Conservation (phyloP, 257 asterid species). For the Plantago elongata region DNA sequence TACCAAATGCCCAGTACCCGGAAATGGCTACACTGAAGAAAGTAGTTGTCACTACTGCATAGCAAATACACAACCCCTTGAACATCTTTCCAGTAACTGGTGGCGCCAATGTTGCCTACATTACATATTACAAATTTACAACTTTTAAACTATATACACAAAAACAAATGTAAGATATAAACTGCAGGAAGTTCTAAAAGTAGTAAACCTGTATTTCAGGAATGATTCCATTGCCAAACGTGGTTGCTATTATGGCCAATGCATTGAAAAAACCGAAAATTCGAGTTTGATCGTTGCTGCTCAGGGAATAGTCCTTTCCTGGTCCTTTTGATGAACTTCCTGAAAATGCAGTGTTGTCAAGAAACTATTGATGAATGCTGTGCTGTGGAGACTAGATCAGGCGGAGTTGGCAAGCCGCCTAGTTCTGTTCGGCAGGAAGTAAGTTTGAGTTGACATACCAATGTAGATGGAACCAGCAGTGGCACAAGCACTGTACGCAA, state of each 20-base stretch:
- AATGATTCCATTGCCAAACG: conserved; percentile 89
- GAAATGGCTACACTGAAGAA: conserved; percentile 82
- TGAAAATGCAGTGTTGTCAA: conserved; percentile 14
- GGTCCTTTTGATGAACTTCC: conserved; percentile 78
- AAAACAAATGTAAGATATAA: not conserved
- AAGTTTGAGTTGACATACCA: conserved; percentile 31
- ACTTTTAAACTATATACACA: not conserved
- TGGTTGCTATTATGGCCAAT: conserved; percentile 81
- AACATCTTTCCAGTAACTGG: conserved; percentile 96
- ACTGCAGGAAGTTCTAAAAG: not conserved
- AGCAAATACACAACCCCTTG: conserved; percentile 79
- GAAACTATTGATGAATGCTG: not conserved
- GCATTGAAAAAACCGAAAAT: conserved; percentile 68
- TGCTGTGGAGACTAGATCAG: too few relatives aligned
- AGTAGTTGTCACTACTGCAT: conserved; percentile 45
- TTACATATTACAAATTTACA: not conserved
- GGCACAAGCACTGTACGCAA: conserved; percentile 79
- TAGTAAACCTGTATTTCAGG: conserved; percentile 76
- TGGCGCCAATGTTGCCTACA: conserved; percentile 78
- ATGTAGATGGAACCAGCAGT: conserved; percentile 75
- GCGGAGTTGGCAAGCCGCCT: too few relatives aligned
- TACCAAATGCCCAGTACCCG: conserved; percentile 94
- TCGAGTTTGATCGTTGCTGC: conserved; percentile 34
- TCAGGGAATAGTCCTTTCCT: conserved; percentile 52
- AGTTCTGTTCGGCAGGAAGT: too few relatives aligned